Evolutionary conservation across 176 grass and related monocot genomes (phyloP).

Genomic region (Aegilops tauschii): DNA sequence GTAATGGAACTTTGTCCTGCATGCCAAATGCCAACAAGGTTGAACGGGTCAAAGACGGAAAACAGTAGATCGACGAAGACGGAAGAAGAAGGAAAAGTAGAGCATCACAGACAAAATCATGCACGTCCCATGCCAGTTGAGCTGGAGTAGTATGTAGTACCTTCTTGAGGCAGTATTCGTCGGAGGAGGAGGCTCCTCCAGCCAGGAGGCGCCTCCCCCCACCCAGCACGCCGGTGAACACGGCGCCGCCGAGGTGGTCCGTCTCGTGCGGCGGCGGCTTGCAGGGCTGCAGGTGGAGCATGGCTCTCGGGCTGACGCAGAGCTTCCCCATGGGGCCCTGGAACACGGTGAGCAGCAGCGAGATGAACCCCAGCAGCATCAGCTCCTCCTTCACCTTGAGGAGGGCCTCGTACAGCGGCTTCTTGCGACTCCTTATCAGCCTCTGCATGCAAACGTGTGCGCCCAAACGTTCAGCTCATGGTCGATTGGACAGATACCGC

Average conservation of each 20-base stretch:
- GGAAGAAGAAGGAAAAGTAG: neutral
- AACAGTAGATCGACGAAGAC: neutral
- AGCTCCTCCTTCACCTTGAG: constrained; percentile 94
- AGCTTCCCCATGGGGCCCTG: constrained; percentile 51
- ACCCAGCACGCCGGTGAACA: constrained; percentile 21
- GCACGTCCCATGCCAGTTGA: neutral
- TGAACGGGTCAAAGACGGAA: neutral
- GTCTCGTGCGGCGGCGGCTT: neutral
- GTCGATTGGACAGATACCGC: too few species aligned
- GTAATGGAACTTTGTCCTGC: constrained; percentile 68
- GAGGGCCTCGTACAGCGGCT: constrained; percentile 68
- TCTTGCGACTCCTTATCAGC: constrained; percentile 49
- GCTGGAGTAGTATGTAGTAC: neutral
- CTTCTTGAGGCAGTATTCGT: constrained; percentile 45
- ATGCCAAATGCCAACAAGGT: neutral
- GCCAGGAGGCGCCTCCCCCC: constrained; percentile 50
- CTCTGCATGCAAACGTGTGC: neutral
- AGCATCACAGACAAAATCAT: neutral
- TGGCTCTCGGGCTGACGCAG: constrained; percentile 40
- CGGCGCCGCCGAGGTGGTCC: constrained; percentile 21
- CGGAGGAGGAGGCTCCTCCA: constrained; percentile 7
- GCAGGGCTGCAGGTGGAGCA: constrained; percentile 62
- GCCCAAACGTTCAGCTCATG: neutral
- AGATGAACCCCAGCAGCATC: constrained; percentile 92
- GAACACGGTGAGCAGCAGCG: constrained; percentile 67